These are phyloP conservation scores for Leccinum incarnatum DNA, from an alignment of 768 basidiomycete genomes.

Conservation along the genomic window DNA sequence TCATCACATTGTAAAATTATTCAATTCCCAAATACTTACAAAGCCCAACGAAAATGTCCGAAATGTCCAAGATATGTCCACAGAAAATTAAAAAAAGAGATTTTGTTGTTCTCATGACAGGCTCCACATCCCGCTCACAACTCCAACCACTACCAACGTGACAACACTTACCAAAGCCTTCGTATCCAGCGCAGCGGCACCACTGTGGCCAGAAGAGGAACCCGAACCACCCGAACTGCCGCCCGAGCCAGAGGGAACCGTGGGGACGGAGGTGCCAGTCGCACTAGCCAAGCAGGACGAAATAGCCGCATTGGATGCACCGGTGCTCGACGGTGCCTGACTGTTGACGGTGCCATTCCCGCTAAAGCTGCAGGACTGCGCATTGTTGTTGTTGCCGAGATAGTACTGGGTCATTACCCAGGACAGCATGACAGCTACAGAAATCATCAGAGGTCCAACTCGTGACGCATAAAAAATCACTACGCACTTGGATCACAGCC, in stretches of 20 bases:
- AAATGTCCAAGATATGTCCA: not conserved
- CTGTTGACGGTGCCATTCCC: slow-evolving; percentile 82
- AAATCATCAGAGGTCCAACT: slow-evolving; percentile 4
- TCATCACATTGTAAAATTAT: not conserved
- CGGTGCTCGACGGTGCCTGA: slow-evolving; percentile 45
- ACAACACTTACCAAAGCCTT: slow-evolving; percentile 39
- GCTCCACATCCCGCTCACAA: slow-evolving; percentile 43
- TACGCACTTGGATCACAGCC: slow-evolving; percentile 75
- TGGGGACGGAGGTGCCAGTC: slow-evolving; percentile 61
- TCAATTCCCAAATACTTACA: not conserved
- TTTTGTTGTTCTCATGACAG: not conserved
- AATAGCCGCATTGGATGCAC: slow-evolving; percentile 53
- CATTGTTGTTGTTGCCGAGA: slow-evolving; percentile 54
- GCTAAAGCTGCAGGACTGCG: slow-evolving; percentile 69
- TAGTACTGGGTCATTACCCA: slow-evolving; percentile 83
- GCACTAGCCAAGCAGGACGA: slow-evolving; percentile 68
- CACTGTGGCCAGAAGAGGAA: slow-evolving; percentile 20
- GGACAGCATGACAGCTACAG: slow-evolving; percentile 69
- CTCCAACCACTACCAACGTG: slow-evolving; percentile 33
- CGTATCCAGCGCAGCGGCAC: slow-evolving; percentile 27
- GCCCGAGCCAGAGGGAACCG: slow-evolving; percentile 17
- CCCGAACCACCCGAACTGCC: slow-evolving; percentile 20
- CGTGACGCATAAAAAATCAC: slow-evolving; percentile 3
- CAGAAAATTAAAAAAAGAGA: not conserved
- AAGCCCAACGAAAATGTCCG: not conserved